Evolutionary conservation across 768 basidiomycete species (phyloP).

Genomic region (Boletus tylopilopsis): DNA sequence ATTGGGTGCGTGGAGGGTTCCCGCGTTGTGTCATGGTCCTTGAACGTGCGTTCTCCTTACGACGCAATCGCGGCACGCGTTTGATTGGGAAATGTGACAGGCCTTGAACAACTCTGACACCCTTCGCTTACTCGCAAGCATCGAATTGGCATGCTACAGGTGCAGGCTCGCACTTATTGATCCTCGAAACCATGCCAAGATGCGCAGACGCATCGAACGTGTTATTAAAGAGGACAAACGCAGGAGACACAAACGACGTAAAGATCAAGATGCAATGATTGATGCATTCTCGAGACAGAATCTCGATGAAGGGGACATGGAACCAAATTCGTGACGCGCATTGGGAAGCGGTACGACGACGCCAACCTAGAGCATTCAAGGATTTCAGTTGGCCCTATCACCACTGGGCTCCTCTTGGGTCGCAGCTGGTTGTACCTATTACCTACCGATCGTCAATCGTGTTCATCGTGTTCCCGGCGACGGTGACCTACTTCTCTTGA

Average conservation of each 20-base stretch:
- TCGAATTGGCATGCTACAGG: conserved; percentile 80
- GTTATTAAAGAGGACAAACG: conserved; percentile 85
- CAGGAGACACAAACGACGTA: conserved; percentile 74
- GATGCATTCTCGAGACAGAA: conserved; percentile 67
- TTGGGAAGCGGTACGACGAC: conserved; percentile 3
- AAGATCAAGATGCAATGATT: conserved; percentile 80
- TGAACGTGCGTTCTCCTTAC: conserved; percentile 55
- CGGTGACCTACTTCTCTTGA: conserved; percentile 1
- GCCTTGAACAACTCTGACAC: conserved; percentile 83
- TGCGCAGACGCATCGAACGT: conserved; percentile 69
- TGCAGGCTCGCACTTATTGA: conserved; percentile 67
- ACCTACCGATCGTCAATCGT: conserved; percentile 19
- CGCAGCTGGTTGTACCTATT: conserved; percentile 15
- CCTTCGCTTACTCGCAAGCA: conserved; percentile 73
- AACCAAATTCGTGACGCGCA: conserved; percentile 23
- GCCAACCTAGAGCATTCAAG: conserved; percentile 9
- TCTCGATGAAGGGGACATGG: conserved; percentile 30
- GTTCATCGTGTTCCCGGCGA: conserved; percentile 13
- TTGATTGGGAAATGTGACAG: conserved; percentile 36
- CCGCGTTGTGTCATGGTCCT: conserved; percentile 79
- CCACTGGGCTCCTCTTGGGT: conserved; percentile 2
- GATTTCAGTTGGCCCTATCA: conserved; percentile 11
- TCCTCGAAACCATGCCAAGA: conserved; percentile 60
- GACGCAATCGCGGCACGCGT: conserved; percentile 1
- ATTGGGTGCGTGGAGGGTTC: conserved; percentile 72